A percentile compares a stretch with the other conserved stretches of the same genome.
These are phyloP conservation scores for Megacollybia platyphylla DNA, from an alignment of 1,284 basidiomycete genomes.

Conservation along the genomic window DNA sequence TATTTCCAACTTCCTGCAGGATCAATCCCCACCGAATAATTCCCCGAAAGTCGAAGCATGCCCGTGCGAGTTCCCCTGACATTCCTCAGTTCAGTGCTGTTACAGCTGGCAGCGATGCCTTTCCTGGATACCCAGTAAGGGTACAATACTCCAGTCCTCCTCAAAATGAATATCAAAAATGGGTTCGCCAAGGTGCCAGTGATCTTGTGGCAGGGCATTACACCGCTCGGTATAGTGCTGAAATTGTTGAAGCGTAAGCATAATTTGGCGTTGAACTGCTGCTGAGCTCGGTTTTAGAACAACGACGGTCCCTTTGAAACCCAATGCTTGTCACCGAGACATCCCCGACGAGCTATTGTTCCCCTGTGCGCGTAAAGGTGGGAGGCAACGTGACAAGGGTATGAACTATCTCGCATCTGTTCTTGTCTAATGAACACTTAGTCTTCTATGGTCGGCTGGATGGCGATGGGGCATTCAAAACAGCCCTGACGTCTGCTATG, in stretches of 20 bases:
- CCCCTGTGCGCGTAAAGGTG: slow-evolving; percentile 16
- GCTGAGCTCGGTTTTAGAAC: slow-evolving; percentile 20
- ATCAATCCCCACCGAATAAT: not conserved
- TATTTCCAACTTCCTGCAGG: not conserved
- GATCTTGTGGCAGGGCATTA: slow-evolving; percentile 33
- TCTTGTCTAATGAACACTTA: slow-evolving; percentile 10
- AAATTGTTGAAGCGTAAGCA: slow-evolving; percentile 39
- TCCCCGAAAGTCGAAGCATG: not conserved
- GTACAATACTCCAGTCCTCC: slow-evolving; percentile 30
- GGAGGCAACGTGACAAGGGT: slow-evolving; percentile 12
- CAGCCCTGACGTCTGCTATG: slow-evolving; percentile 38
- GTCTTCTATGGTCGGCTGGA: slow-evolving; percentile 43
- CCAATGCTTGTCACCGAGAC: slow-evolving; percentile 35
- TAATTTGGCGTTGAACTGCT: not conserved
- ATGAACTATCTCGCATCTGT: not conserved
- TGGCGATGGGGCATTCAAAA: slow-evolving; percentile 36
- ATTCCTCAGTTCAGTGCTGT: slow-evolving; percentile 27
- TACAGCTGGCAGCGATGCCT: slow-evolving; percentile 1
- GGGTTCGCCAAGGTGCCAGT: slow-evolving; percentile 27
- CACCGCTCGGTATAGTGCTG: slow-evolving; percentile 23
- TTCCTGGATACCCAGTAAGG: slow-evolving; percentile 33
- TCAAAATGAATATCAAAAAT: slow-evolving; percentile 43
- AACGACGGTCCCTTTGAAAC: slow-evolving; percentile 31
- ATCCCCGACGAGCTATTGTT: slow-evolving; percentile 25
- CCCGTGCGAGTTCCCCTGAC: slow-evolving; percentile 8